These are phyloP conservation scores for Tetradesmus obliquus DNA, from an alignment of 139 green algal genomes.

Conservation along the genomic window DNA sequence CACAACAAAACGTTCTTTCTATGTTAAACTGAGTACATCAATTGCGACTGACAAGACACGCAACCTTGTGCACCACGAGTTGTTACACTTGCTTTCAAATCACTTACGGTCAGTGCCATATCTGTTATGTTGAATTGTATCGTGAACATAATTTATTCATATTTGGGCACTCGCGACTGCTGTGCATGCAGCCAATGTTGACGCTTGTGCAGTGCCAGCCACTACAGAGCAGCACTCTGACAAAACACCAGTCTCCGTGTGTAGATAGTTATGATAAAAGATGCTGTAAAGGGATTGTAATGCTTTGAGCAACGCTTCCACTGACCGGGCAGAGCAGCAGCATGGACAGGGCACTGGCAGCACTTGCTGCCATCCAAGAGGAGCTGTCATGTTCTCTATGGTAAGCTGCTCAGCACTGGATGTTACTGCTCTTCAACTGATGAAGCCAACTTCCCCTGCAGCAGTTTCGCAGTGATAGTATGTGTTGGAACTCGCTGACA, in stretches of 20 bases:
- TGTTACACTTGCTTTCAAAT: background rate
- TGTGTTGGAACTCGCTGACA: no score
- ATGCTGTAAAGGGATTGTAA: no score
- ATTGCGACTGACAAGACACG: no score
- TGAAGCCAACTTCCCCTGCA: background rate
- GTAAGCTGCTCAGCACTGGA: background rate
- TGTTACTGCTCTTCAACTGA: background rate
- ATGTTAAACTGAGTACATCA: no score
- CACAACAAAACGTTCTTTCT: background rate
- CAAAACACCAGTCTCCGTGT: background rate
- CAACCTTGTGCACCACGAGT: background rate
- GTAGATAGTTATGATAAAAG: no score
- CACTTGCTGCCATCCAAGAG: background rate
- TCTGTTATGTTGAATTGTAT: background rate
- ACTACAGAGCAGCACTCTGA: background rate
- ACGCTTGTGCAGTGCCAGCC: background rate
- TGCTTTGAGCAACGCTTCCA: no score
- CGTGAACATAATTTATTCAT: no score
- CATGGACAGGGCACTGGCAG: conserved; percentile 7
- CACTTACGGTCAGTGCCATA: background rate
- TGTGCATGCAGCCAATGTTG: background rate
- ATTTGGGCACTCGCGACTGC: no score
- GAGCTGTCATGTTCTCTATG: conserved; percentile 29
- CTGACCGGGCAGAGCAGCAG: background rate
- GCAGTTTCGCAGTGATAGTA: background rate